Evolutionary conservation across 129 eudicot genomes (phyloP), one percentile per base, ranked within the genome.

Genomic region (Arctium lappa): DNA sequence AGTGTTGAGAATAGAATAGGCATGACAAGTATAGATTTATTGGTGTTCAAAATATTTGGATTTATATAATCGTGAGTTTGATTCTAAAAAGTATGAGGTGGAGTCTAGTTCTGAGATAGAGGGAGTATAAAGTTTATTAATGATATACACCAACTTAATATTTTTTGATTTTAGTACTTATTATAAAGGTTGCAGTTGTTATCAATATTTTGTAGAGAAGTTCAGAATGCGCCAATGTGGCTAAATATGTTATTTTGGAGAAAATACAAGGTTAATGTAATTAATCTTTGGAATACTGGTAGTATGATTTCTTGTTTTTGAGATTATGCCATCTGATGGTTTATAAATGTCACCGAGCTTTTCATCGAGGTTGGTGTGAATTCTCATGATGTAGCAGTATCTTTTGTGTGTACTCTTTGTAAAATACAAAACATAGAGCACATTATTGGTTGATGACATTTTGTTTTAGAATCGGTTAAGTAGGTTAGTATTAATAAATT

Each of bases 61-160:
- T 18, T 72, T 63, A 36, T 78, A 11, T 13, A 29, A 27, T 70
- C 40, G 60, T 63, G 73, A 78, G 73, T 63, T 77, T 77, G 39
- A 62, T 36, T n/a, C 30, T 6, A 32, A 56, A 56, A 71, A 50
- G n/a, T 76, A 33, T 56, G 71, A 76, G 71, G 80, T 76, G 80
- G 29, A 76, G 50, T 13, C 69, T n/a, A 63, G 65, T 53, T 63
- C 11, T 18, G 31, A 63, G 11, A 63, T 63, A 22, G 8, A 63
- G 32, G 10, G 69, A 18, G 30, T 72, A 56, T 36, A 56, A 75
- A 56, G 70, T 34, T 76, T 6, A 32, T 76, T 10, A 36, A 16
- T 72, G 38, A 36, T 13, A 34, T 15, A 60, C 9, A 32, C 48
- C 5, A 8, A n/a, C 50, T n/a, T 77, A 53, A 32, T 48, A 22